Percentiles rank a stretch among this genome's conserved stretches.
phyloP scores from a whole-genome alignment of 2,329 filamentous ascomycete species.

The Nothopassalora personata region DNA sequence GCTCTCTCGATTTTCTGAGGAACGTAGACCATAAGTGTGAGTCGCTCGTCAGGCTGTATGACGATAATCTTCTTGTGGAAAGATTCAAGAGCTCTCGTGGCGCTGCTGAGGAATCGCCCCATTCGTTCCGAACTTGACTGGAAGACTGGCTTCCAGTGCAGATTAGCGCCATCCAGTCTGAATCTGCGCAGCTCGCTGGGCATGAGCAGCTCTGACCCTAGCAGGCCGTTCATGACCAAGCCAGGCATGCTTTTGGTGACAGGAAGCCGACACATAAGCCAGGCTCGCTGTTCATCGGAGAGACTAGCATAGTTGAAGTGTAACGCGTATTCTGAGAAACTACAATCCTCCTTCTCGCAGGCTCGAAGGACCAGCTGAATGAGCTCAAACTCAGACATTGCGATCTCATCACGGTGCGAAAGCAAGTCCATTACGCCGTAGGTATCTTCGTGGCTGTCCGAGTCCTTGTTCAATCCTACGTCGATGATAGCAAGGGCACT shows the following conservation, averaged over 20 bases:
- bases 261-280: neutral
- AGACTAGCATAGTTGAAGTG: conserved; percentile 1
- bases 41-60: conserved; percentile 3
- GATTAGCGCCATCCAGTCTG: neutral
- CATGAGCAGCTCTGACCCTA: neutral
- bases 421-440: conserved; percentile 2
- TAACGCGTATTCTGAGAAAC: neutral
- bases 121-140: neutral
- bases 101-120: conserved; percentile 1
- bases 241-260: neutral
- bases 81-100: neutral
- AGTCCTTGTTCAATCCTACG: neutral
- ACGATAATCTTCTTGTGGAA: conserved; percentile 7
- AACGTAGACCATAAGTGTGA: conserved; percentile 4
- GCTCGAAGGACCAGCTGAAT: neutral
- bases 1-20: conserved; percentile 1
- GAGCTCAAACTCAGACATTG: conserved; percentile 5
- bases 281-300: too few species aligned
- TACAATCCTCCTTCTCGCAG: neutral
- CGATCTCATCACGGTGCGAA: neutral
- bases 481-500: neutral
- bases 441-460: neutral
- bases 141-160: conserved; percentile 6
- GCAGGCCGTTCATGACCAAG: conserved; percentile 1
- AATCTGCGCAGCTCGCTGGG: neutral